Percentiles rank a stretch among this genome's conserved stretches.
Conservation (phyloP, 805 yeast species). For the Candida sphagnicola region DNA sequence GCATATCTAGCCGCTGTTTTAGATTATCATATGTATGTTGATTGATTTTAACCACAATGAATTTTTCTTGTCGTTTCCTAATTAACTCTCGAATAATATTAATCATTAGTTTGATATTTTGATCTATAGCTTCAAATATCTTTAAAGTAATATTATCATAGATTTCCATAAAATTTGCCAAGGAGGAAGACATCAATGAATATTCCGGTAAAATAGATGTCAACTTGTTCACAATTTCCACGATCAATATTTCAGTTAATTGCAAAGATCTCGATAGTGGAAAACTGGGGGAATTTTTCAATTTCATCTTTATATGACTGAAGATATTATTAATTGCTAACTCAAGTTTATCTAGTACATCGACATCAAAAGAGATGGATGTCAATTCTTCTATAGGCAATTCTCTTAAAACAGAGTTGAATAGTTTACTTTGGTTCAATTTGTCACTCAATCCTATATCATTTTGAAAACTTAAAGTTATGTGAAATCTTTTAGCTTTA, state of each 20-base stretch:
- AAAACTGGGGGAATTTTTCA: conserved; percentile 50
- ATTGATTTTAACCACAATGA: conserved; percentile 59
- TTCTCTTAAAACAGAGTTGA: conserved; percentile 62
- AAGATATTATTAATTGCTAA: conserved; percentile 46
- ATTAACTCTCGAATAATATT: conserved; percentile 69
- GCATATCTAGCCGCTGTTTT: conserved; percentile 40
- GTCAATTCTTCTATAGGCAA: conserved; percentile 61
- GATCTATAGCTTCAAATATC: conserved; percentile 53
- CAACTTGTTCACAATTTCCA: conserved; percentile 49
- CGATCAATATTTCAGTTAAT: conserved; percentile 61
- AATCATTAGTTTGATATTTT: conserved; percentile 57
- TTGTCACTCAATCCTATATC: conserved; percentile 67
- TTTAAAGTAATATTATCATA: conserved; percentile 42
- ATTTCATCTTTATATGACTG: conserved; percentile 53
- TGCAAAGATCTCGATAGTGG: conserved; percentile 63
- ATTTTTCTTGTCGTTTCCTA: conserved; percentile 69
- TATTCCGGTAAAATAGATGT: conserved; percentile 27
- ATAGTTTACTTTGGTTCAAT: conserved; percentile 45
- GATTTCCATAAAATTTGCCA: neutral
- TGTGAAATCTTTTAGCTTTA: conserved; percentile 74
- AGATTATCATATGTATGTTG: conserved; percentile 32
- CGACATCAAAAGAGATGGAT: conserved; percentile 13
- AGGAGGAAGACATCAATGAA: conserved; percentile 14
- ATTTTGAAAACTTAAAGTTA: conserved; percentile 65
- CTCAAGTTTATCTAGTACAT: conserved; percentile 40